Evolutionary conservation across 768 basidiomycete species (phyloP), one percentile per base, ranked within the genome.

Genomic region (Psilocybe azurescens): DNA sequence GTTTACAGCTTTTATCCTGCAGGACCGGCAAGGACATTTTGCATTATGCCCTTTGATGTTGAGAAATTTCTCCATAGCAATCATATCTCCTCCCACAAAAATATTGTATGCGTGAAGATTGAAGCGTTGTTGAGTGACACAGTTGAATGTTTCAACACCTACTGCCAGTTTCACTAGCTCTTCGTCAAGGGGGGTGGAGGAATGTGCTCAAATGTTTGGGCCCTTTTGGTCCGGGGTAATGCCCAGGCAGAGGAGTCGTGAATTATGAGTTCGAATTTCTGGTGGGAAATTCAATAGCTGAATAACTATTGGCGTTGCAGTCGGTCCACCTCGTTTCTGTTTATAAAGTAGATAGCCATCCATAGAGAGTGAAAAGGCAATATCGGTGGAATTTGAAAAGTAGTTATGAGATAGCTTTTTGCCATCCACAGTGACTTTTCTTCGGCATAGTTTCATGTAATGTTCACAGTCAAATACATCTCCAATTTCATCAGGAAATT

Each of bases 201-300:
- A 83, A 85, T 0, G 83, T 84, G 47, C 76, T 75, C 1, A 76
- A 32, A 59, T 83, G 78, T n/a, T 73, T 68, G 0, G 82, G 79
- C 41, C 78, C 77, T 16, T 76, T 74, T 0, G 81, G 83, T 0
- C 83, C 80, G 81, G 83, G 51, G 85, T 80, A 50, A 82, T 69
- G 11, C 80, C 79, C 8, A 82, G 46, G 30, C 71, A 73, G 2
- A 85, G 51, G 4, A 82, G 67, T 41, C 81, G 58, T 4, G 73
- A 56, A 10, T 75, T 54, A 28, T 74, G 77, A 33, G 74, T 78
- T 2, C 75, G 71, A 4, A 75, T 63, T 4, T 78, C 73, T 2
- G n/a, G n/a, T n/a, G n/a, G n/a, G n/a, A n/a, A n/a, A n/a, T n/a
- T n/a, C n/a, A n/a, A n/a, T n/a, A n/a, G n/a, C n/a, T n/a, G n/a